phyloP scores from a whole-genome alignment of 768 basidiomycete species.

The Serendipita sp. region DNA sequence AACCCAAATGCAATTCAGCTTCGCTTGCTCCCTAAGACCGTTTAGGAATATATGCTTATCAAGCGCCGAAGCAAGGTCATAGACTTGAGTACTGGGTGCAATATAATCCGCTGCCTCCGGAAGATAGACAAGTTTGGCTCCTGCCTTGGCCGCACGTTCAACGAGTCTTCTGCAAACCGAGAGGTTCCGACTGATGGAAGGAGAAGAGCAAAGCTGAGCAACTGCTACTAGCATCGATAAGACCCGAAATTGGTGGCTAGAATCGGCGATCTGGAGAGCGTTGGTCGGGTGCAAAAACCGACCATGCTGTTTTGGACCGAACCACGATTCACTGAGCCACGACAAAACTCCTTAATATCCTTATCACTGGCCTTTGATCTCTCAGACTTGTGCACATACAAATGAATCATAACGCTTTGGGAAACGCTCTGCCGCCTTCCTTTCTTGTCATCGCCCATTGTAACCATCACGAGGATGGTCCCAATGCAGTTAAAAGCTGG shows the following conservation, averaged over 20 bases:
- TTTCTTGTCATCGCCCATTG: too few relatives aligned
- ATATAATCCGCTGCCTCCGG: constrained; percentile 13
- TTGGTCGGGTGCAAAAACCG: too few relatives aligned
- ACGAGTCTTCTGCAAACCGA: constrained; percentile 4
- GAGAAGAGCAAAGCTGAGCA: constrained; percentile 1
- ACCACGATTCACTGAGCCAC: too few relatives aligned
- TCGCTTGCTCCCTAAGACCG: constrained; percentile 5
- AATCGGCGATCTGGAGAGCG: neutral
- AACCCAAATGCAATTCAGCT: constrained; percentile 8
- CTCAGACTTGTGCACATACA: too few relatives aligned
- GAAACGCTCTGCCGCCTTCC: too few relatives aligned
- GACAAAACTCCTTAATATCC: too few relatives aligned
- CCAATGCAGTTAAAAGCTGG: too few relatives aligned
- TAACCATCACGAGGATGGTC: too few relatives aligned
- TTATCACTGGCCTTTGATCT: too few relatives aligned
- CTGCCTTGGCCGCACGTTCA: constrained; percentile 6
- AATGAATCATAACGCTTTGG: too few relatives aligned
- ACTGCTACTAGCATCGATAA: neutral
- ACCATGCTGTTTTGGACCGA: too few relatives aligned
- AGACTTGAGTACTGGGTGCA: constrained; percentile 8
- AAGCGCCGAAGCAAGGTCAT: constrained; percentile 6
- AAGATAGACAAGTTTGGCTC: constrained; percentile 11
- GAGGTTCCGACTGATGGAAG: neutral
- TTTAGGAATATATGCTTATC: constrained; percentile 8
- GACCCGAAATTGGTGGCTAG: neutral